These are phyloP conservation scores for Daldinia childiae DNA, from an alignment of 495 filamentous ascomycete genomes.

Conservation along the genomic window DNA sequence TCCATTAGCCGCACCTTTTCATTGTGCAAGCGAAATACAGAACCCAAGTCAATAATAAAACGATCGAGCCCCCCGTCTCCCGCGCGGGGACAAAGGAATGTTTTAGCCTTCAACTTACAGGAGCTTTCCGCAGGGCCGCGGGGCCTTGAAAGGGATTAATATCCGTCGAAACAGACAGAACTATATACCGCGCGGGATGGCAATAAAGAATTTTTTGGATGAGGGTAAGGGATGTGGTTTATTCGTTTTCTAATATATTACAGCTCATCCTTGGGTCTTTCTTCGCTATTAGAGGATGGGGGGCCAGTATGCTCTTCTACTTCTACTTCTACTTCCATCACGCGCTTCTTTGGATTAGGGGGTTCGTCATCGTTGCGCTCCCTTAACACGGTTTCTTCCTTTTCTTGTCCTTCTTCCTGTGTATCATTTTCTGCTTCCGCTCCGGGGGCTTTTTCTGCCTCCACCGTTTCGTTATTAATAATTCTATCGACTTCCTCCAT, in stretches of 20 bases:
- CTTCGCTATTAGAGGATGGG: conserved; percentile 39
- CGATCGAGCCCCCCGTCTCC: conserved; percentile 23
- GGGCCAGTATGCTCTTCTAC: conserved; percentile 48
- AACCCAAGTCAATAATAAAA: conserved; percentile 20
- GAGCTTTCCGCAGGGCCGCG: conserved; percentile 2
- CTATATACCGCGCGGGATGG: not conserved
- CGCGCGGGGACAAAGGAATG: conserved; percentile 32
- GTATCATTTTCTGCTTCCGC: conserved; percentile 1
- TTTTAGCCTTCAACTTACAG: conserved; percentile 17
- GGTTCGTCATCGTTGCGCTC: conserved; percentile 58
- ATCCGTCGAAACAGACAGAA: conserved; percentile 42
- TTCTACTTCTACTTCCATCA: conserved; percentile 68
- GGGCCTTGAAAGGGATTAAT: conserved; percentile 7
- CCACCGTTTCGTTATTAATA: conserved; percentile 52
- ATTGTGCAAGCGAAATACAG: conserved; percentile 5
- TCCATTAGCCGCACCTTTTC: not conserved
- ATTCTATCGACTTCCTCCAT: conserved; percentile 62
- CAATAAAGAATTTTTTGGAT: not conserved
- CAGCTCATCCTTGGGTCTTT: conserved; percentile 53
- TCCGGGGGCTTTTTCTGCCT: conserved; percentile 24
- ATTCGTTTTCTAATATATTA: conserved; percentile 36
- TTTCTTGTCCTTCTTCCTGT: conserved; percentile 35
- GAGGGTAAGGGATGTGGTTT: not conserved
- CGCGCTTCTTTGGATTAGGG: conserved; percentile 82
- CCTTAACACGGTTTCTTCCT: conserved; percentile 49